Evolutionary conservation across 106 monocot species (phyloP).

Genomic region (Posidonia australis): DNA sequence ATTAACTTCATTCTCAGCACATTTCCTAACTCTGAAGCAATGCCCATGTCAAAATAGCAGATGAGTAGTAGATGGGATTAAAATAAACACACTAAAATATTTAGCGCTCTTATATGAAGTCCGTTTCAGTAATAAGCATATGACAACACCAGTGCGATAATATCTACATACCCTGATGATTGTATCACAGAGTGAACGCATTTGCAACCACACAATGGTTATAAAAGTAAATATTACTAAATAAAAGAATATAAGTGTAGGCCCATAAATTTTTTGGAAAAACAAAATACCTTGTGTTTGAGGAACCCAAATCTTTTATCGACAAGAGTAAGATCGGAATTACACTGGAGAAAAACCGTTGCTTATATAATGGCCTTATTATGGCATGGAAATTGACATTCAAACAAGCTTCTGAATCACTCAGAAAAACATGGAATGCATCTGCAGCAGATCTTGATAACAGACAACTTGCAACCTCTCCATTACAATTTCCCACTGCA

Average conservation of each 20-base stretch:
- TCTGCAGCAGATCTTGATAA: slow-evolving; percentile 60
- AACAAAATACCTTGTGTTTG: slow-evolving; percentile 47
- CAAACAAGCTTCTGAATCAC: slow-evolving; percentile 81
- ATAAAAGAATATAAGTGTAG: not conserved
- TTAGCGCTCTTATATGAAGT: no score
- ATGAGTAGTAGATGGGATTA: no score
- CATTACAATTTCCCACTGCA: slow-evolving; percentile 11
- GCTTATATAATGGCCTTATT: slow-evolving; percentile 73
- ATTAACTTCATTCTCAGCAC: no score
- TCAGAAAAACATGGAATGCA: slow-evolving; percentile 65
- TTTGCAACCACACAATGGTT: not conserved
- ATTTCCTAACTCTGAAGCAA: no score
- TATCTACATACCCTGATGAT: not conserved
- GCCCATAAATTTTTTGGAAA: no score
- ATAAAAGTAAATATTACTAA: not conserved
- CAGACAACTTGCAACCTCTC: slow-evolving; percentile 15
- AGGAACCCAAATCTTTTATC: slow-evolving; percentile 48
- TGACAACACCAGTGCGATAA: not conserved
- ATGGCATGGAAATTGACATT: slow-evolving; percentile 72
- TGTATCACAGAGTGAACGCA: not conserved
- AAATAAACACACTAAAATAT: no score
- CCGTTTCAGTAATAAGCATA: no score
- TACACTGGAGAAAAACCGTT: slow-evolving; percentile 67
- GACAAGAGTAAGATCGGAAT: slow-evolving; percentile 50
- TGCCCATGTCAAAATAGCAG: no score